Evolutionary conservation across 257 asterid species (phyloP).

Genomic region (Cruciata laevipes): DNA sequence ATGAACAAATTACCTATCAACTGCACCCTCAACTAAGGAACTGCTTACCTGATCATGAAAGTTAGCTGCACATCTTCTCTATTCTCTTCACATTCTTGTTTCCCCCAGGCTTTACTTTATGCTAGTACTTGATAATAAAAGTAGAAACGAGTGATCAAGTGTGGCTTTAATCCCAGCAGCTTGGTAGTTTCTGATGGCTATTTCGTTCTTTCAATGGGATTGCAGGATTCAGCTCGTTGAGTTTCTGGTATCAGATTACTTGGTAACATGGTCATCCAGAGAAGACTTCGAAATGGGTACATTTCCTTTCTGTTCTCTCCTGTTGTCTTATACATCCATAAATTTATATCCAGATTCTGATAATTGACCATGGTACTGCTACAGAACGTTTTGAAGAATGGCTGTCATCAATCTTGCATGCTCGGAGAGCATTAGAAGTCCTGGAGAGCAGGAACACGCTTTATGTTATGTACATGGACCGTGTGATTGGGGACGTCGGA

Average conservation of each 20-base stretch:
- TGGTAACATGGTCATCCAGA: conserved; percentile 56
- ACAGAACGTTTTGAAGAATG: conserved; percentile 80
- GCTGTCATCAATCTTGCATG: conserved; percentile 56
- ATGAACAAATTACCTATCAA: background rate
- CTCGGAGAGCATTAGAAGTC: conserved; percentile 62
- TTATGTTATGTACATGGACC: conserved; percentile 83
- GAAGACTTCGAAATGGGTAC: conserved; percentile 58
- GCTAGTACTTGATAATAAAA: background rate
- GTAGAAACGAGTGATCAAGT: background rate
- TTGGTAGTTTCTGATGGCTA: background rate
- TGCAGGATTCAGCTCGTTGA: conserved; percentile 95
- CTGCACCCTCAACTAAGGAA: background rate
- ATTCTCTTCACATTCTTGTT: background rate
- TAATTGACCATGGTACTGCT: conserved; percentile 2
- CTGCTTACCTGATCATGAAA: background rate
- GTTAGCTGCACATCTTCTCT: background rate
- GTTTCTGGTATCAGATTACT: conserved; percentile 74
- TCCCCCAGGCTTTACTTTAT: background rate
- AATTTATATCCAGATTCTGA: background rate
- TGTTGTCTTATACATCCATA: background rate
- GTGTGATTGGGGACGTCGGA: conserved; percentile 66
- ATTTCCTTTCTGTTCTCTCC: conserved; percentile 11
- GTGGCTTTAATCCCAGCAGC: background rate
- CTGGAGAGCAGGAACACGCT: conserved; percentile 68
- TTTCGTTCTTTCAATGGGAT: conserved; percentile 20